phyloP scores from a whole-genome alignment of 202 grass and related monocot genomes.

The Alloteropsis angusta region DNA sequence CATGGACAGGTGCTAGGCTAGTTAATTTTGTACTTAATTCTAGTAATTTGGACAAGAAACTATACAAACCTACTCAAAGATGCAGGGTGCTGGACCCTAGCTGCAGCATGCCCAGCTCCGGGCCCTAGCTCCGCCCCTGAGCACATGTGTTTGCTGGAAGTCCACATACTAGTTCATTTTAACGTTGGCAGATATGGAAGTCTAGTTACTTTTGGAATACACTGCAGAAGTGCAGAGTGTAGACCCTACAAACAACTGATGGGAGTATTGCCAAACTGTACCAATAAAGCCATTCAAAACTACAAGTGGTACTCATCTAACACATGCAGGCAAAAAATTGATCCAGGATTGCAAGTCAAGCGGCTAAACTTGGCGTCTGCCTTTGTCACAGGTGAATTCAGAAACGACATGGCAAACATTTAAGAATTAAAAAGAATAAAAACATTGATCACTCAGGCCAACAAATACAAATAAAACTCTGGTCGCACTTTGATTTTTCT shows the following conservation, averaged over 20 bases:
- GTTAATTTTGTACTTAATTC: no score
- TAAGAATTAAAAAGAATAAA: constrained; percentile 2
- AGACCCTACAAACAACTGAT: background rate
- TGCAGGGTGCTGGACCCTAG: no score
- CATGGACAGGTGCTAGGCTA: no score
- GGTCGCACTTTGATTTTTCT: background rate
- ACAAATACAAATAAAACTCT: background rate
- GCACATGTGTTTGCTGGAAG: background rate
- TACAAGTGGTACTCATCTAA: background rate
- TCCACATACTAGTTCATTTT: background rate
- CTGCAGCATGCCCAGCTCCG: no score
- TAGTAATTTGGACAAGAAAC: no score
- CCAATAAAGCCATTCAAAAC: background rate
- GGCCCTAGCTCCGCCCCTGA: no score
- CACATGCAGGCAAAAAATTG: background rate
- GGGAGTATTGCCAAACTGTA: background rate
- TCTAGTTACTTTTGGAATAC: background rate
- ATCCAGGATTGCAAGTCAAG: background rate
- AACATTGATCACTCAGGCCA: background rate
- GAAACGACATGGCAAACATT: background rate
- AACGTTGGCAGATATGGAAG: background rate
- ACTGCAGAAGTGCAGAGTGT: background rate
- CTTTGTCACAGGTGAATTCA: background rate
- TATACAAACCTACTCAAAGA: no score
- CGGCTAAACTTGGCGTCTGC: background rate